Evolutionary conservation across 148 eudicot genomes (phyloP), one percentile per base, ranked within the genome.

Genomic region (Arbutus unedo): DNA sequence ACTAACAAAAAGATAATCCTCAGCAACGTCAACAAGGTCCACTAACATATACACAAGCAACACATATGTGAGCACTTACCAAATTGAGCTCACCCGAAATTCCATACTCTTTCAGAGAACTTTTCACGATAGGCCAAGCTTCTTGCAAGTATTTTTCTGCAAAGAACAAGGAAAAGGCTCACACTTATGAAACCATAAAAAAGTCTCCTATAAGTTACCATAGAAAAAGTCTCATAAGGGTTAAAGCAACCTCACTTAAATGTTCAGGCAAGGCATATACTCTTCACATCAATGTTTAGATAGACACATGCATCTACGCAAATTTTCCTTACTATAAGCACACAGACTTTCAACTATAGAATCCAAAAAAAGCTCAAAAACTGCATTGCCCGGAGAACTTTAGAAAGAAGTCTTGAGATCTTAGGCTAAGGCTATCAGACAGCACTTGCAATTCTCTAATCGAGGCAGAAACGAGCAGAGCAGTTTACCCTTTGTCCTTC

Each of bases 141-240:
- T 83, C 82, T 74, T 79, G 82, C 79, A 84, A 74, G 53, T 84
- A 72, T 55, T 83, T 83, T 77, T 83, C 85, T 83, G 81, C 81
- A 77, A 16, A 43, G 45, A 21, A 68, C 79, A 53, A 60, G n/a
- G 47, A 3, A 74, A 57, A 74, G 13, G 31, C 3, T 7, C 79
- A 14, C 43, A 49, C 0, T 31, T 4, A 82, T 31, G 38, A 31
- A 31, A 31, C 38, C 38, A 31, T 31, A 31, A 31, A 31, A 31
- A 31, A 31, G 38, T 31, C 38, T 31, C 38, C 0, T 31, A 31
- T 31, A 31, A 31, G 38, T 0, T 0, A 31, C 38, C 38, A 31
- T 31, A 31, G 38, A 31, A 31, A 31, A 31, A 31, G 38, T 51
- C 62, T 53, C 47, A 50, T 67, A 1, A 45, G 2, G 38, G 18